Conservation (phyloP, 2,329 filamentous ascomycete genomes). For the Beauveria varroae region DNA sequence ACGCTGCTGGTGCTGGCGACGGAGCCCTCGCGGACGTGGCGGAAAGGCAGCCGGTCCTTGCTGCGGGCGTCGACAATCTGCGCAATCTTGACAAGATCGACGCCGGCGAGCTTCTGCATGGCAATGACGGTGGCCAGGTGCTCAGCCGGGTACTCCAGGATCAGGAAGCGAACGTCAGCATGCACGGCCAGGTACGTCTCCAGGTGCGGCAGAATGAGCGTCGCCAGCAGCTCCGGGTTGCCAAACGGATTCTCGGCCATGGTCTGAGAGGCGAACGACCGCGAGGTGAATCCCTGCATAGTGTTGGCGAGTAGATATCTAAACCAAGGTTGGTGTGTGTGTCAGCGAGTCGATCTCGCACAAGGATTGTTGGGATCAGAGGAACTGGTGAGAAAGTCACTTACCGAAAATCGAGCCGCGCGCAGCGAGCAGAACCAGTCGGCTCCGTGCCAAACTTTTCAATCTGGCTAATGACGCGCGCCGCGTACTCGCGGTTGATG, state of each 20-base stretch:
- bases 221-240: conserved; percentile 47
- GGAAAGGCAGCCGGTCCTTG: conserved; percentile 30
- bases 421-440: conserved; percentile 43
- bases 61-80: conserved; percentile 43
- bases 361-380: no score
- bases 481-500: conserved; percentile 42
- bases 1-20: conserved; percentile 20
- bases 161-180: conserved; percentile 44
- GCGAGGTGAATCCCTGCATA: conserved; percentile 50
- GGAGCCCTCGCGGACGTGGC: conserved; percentile 29
- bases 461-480: conserved; percentile 41
- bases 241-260: conserved; percentile 44
- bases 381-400: conserved; percentile 7
- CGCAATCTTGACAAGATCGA: conserved; percentile 49
- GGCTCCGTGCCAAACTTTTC: conserved; percentile 47
- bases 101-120: conserved; percentile 49
- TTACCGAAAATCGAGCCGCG: conserved; percentile 52
- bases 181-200: conserved; percentile 52
- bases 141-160: conserved; percentile 51
- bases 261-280: conserved; percentile 41
- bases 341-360: no score
- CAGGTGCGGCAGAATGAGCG: conserved; percentile 51
- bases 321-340: no score
- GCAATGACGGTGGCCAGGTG: conserved; percentile 50
- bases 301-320: conserved; percentile 55